phyloP scores from a whole-genome alignment of 345 rosid species.

The Viola odorata region DNA sequence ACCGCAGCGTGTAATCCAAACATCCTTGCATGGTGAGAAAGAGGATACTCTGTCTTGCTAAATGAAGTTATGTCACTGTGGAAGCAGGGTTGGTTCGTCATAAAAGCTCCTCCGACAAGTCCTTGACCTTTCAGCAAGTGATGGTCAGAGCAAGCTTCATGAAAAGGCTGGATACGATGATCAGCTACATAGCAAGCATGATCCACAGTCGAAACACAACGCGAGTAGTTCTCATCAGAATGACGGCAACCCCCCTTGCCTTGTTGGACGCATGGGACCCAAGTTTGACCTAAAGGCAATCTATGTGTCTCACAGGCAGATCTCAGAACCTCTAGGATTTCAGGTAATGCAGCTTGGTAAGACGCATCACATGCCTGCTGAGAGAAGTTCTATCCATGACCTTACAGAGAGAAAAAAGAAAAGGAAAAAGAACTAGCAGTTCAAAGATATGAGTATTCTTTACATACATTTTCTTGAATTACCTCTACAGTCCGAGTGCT shows the following conservation, averaged over 20 bases:
- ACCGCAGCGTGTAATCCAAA: conserved; percentile 71
- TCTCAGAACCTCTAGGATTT: conserved; percentile 65
- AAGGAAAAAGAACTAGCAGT: background rate
- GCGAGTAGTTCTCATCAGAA: conserved; percentile 59
- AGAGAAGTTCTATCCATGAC: conserved; percentile 12
- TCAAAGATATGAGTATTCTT: background rate
- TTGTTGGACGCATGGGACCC: conserved; percentile 77
- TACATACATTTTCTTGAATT: conserved; percentile 18
- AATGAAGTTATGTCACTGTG: conserved; percentile 53
- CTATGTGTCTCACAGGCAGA: conserved; percentile 67
- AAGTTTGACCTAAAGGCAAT: conserved; percentile 80
- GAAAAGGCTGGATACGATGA: conserved; percentile 50
- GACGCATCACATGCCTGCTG: conserved; percentile 44
- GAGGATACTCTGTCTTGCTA: conserved; percentile 72
- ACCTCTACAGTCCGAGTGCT: conserved; percentile 46
- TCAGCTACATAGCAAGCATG: conserved; percentile 63
- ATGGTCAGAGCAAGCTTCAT: conserved; percentile 90
- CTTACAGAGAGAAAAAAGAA: background rate
- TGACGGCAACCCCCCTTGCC: conserved; percentile 79
- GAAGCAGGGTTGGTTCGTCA: conserved; percentile 90
- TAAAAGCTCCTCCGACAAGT: conserved; percentile 75
- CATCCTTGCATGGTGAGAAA: conserved; percentile 91
- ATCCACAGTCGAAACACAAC: conserved; percentile 77
- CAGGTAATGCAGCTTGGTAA: conserved; percentile 70
- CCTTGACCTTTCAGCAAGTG: conserved; percentile 94